These are phyloP conservation scores for Aspergillus ruber DNA, from an alignment of 2,329 filamentous ascomycete species.

Conservation along the genomic window DNA sequence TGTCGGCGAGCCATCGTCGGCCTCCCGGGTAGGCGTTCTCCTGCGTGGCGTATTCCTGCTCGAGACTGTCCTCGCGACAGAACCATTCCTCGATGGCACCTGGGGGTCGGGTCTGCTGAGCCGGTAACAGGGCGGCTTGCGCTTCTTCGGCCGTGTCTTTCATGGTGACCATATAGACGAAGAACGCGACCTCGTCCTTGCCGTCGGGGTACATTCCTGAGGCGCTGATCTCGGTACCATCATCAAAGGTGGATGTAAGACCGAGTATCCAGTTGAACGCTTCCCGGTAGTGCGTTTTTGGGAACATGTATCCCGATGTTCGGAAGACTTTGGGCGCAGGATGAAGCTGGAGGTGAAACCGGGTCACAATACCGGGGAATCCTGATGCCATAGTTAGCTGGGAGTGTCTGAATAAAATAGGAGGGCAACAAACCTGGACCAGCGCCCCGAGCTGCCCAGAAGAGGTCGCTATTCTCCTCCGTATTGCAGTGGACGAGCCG, in stretches of 20 bases:
- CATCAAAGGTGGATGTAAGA: conserved; percentile 8
- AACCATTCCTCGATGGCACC: conserved; percentile 34
- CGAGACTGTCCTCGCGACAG: conserved; percentile 24
- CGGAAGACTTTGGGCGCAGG: conserved; percentile 19
- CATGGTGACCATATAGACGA: conserved; percentile 13
- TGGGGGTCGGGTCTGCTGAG: conserved; percentile 29
- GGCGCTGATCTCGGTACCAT: conserved; percentile 21
- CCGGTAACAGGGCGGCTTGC: conserved; percentile 6
- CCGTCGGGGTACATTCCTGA: conserved; percentile 27
- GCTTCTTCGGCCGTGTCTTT: conserved; percentile 10
- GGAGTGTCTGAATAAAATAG: neutral
- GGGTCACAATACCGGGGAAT: conserved; percentile 49
- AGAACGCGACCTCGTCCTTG: conserved; percentile 6
- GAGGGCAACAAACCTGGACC: conserved; percentile 31
- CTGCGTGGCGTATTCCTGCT: conserved; percentile 37
- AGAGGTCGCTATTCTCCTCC: conserved; percentile 41
- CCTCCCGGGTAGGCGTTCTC: conserved; percentile 42
- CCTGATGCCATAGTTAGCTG: conserved; percentile 3
- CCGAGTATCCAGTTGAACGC: conserved; percentile 44
- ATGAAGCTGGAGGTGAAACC: conserved; percentile 43
- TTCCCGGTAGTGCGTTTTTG: conserved; percentile 38
- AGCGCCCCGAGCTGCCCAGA: conserved; percentile 46
- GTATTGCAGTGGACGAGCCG: conserved; percentile 18
- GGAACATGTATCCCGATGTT: conserved; percentile 42
- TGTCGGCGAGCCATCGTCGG: conserved; percentile 48